Evolutionary conservation across 345 rosid genomes (phyloP), one percentile per base, ranked within the genome.

Genomic region (Gossypium stocksii): DNA sequence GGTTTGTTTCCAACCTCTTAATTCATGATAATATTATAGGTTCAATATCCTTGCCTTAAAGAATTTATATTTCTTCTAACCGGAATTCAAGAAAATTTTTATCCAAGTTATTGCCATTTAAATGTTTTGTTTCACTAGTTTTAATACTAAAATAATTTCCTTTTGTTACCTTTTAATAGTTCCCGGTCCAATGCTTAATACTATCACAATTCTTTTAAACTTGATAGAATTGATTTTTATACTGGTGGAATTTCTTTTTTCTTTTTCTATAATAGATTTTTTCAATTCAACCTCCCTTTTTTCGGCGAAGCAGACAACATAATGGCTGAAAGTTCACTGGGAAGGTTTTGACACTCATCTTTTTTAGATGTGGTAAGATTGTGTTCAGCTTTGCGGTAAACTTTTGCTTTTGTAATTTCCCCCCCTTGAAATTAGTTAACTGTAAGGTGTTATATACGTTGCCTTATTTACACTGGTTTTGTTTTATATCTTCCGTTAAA

Each of bases 331-430:
- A 85, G 86, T 83, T 79, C 84, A 76, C 86, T 80, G 70, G 84
- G 79, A 85, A 82, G 88, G 85, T 85, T 86, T 82, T 77, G 87
- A 46, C 82, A 54, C 63, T 80, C 88, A 57, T 82, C 87, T 74
- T 77, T 71, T 76, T 78, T 88, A 73, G 83, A 78, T 83, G 83
- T 83, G 92, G 92, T 87, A 87, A 88, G 94, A 72, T 72, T 69
- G 81, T 62, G 66, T 70, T 69, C 59, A 57, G 66, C 61, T 51
- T 49, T 44, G 76, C 12, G 9, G 60, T 60, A 19, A 62, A 64
- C 29, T 59, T 74, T 78, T 80, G 10, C 53, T 63, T 61, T 71
- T 62, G 58, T 41, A 54, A 73, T 68, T 20, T 60, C 67, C 66
- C 51, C 59, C 44, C 29, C 58, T 13, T 15, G 56, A 67, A 46